Conservation (phyloP, 257 asterid species). For the Solanum pimpinellifolium region DNA sequence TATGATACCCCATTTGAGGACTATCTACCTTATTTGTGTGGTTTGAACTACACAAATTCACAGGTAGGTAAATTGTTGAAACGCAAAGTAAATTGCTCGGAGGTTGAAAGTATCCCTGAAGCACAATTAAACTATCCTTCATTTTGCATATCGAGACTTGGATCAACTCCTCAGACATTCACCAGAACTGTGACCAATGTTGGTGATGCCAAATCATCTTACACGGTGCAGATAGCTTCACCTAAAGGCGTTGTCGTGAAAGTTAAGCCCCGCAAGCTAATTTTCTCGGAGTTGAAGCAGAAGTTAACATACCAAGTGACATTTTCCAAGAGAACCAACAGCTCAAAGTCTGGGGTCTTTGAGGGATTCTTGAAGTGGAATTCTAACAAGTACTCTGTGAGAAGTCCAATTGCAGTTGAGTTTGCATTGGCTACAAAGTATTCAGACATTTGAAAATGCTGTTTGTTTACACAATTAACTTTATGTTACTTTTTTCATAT, state of each 20-base stretch:
- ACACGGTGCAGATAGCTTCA: constrained; percentile 1
- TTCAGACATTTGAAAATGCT: no score
- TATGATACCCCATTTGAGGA: no score
- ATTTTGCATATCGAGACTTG: background rate
- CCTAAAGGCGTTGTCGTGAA: constrained; percentile 15
- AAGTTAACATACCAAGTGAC: constrained; percentile 23
- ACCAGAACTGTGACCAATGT: constrained; percentile 35
- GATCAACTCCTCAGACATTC: constrained; percentile 10
- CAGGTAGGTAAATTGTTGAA: no score
- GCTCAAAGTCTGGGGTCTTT: background rate
- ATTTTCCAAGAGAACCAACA: background rate
- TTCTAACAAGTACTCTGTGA: constrained; percentile 16
- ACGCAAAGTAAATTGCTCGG: constrained; percentile 9
- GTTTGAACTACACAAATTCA: no score
- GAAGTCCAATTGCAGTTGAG: constrained; percentile 22
- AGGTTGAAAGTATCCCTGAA: constrained; percentile 10
- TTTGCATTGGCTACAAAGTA: no score
- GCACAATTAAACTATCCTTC: constrained; percentile 11
- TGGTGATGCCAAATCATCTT: constrained; percentile 16
- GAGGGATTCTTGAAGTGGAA: constrained; percentile 37
- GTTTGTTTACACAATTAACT: background rate
- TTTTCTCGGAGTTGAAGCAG: constrained; percentile 9
- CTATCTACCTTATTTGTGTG: no score
- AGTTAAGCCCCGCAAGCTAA: constrained; percentile 13
- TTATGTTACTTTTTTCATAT: background rate